These are phyloP conservation scores for Lodderomyces orthopsilosis DNA, from an alignment of 1,139 yeast species.

Conservation along the genomic window DNA sequence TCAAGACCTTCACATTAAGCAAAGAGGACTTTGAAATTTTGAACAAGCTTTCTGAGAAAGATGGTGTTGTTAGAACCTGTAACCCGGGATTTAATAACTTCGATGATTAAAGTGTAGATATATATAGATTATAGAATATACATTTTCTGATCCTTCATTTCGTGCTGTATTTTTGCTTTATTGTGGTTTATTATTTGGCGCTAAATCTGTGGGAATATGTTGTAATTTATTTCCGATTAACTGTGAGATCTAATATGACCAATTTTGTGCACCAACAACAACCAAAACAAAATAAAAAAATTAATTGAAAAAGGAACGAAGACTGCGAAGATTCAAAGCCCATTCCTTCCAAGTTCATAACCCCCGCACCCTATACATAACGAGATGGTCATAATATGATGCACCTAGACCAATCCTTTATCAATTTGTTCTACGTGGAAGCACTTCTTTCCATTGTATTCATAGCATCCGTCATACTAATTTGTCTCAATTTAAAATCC, in stretches of 20 bases:
- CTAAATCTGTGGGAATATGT: no score
- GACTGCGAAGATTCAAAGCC: no score
- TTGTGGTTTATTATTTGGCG: no score
- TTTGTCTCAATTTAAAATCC: neutral
- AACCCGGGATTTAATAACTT: conserved; percentile 27
- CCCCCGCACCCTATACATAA: neutral
- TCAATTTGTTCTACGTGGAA: conserved; percentile 2
- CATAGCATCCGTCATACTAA: conserved; percentile 1
- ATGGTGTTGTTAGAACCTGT: conserved; percentile 31
- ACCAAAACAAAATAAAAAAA: neutral
- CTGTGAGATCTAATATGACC: neutral
- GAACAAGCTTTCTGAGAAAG: conserved; percentile 27
- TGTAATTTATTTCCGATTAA: no score
- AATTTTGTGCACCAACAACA: neutral
- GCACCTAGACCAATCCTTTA: neutral
- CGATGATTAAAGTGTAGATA: conserved; percentile 14
- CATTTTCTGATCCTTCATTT: no score
- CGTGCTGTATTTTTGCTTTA: neutral
- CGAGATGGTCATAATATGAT: conserved; percentile 1
- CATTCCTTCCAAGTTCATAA: neutral
- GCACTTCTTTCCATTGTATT: neutral
- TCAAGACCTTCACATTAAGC: conserved; percentile 28
- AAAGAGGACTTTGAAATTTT: conserved; percentile 34
- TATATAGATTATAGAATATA: neutral
- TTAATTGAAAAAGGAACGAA: neutral